These are phyloP conservation scores for Yamadazyma triangularis DNA, from an alignment of 1,139 yeast genomes.

Conservation along the genomic window DNA sequence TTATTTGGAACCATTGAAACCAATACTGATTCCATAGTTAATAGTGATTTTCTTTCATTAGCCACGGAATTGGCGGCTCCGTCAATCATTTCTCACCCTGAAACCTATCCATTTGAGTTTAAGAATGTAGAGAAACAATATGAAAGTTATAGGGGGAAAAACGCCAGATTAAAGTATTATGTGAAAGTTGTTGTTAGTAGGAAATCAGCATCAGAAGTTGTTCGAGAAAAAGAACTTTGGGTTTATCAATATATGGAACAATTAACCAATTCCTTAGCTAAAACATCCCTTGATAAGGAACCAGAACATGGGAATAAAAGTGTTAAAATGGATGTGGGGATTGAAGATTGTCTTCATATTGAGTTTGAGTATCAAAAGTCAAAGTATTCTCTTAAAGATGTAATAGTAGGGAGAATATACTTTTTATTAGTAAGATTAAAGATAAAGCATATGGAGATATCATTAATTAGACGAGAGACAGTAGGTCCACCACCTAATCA, in stretches of 20 bases:
- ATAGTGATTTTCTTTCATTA: constrained; percentile 77
- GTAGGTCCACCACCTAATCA: constrained; percentile 85
- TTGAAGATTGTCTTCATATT: constrained; percentile 92
- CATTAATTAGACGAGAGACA: constrained; percentile 81
- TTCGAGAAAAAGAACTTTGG: constrained; percentile 77
- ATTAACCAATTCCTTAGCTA: constrained; percentile 6
- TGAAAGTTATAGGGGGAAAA: constrained; percentile 87
- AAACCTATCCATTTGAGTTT: constrained; percentile 80
- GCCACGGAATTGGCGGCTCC: constrained; percentile 94
- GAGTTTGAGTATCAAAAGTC: constrained; percentile 93
- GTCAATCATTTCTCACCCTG: constrained; percentile 79
- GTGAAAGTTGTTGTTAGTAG: constrained; percentile 81
- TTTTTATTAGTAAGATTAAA: constrained; percentile 83
- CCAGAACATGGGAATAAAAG: too few relatives aligned
- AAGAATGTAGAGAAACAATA: constrained; percentile 91
- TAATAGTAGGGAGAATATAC: constrained; percentile 88
- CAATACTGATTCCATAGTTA: constrained; percentile 38
- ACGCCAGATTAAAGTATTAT: constrained; percentile 76
- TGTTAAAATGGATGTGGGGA: constrained; percentile 93
- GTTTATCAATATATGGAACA: constrained; percentile 51
- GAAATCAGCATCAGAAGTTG: constrained; percentile 70
- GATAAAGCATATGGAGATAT: constrained; percentile 92
- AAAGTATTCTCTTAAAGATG: constrained; percentile 80
- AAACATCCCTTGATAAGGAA: too few relatives aligned
- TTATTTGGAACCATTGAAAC: constrained; percentile 81